These are phyloP conservation scores for Chenopodium quinoa DNA, from an alignment of 148 eudicot species.

Conservation along the genomic window DNA sequence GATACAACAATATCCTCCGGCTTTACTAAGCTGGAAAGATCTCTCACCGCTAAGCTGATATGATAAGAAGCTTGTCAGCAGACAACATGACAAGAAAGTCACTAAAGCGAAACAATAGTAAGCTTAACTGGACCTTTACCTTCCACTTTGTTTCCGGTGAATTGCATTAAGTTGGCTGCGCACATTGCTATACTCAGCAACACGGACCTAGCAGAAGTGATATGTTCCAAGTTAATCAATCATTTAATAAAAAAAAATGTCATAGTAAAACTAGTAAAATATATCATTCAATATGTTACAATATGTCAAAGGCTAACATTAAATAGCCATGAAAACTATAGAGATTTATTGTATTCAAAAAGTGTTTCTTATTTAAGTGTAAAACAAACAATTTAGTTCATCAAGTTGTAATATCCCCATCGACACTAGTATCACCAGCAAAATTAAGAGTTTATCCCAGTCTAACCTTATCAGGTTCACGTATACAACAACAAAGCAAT, in stretches of 20 bases:
- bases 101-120: neutral
- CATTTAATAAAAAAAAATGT: neutral
- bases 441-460: too few relatives aligned
- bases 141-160: slow-evolving; percentile 95
- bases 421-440: too few relatives aligned
- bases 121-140: slow-evolving; percentile 40
- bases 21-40: slow-evolving; percentile 88
- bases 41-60: slow-evolving; percentile 94
- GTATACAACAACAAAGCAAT: too few relatives aligned
- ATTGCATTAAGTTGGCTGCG: slow-evolving; percentile 97
- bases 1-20: slow-evolving; percentile 71
- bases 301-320: neutral
- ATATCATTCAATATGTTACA: neutral
- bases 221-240: slow-evolving; percentile 1
- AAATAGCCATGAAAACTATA: neutral
- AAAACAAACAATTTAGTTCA: neutral
- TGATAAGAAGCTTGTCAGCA: slow-evolving; percentile 26
- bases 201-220: slow-evolving; percentile 60
- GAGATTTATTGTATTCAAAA: neutral
- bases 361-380: neutral
- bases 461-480: too few relatives aligned
- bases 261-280: neutral
- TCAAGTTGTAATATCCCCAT: too few relatives aligned
- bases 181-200: slow-evolving; percentile 92
- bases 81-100: slow-evolving; percentile 5